A percentile compares a stretch with the other conserved stretches of the same genome.
Evolutionary conservation across 2,329 filamentous ascomycete genomes (phyloP).

Genomic region (Neocatenulostroma microsporum): DNA sequence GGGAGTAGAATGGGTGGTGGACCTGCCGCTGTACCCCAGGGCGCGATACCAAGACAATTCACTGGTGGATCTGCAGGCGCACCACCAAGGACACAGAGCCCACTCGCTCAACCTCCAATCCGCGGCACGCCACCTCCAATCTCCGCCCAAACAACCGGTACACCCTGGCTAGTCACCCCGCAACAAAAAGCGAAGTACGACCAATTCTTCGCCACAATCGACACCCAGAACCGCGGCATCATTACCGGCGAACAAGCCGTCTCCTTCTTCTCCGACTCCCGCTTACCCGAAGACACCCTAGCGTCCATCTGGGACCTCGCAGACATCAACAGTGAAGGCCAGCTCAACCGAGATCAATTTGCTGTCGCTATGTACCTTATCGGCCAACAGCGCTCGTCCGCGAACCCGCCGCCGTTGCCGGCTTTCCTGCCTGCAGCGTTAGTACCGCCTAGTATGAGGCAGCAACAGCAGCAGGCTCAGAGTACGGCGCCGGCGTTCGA

Average conservation of each 20-base stretch:
- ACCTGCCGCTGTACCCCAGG: constrained; percentile 20
- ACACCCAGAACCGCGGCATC: constrained; percentile 69
- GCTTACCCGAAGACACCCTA: constrained; percentile 76
- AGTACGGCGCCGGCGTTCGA: constrained; percentile 48
- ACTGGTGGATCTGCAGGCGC: constrained; percentile 49
- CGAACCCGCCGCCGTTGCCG: constrained; percentile 61
- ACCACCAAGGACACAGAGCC: constrained; percentile 54
- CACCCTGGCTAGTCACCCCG: constrained; percentile 75
- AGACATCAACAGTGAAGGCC: constrained; percentile 84
- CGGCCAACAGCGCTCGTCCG: constrained; percentile 74
- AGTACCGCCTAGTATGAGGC: constrained; percentile 78
- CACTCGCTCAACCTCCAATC: constrained; percentile 43
- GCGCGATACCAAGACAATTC: constrained; percentile 73
- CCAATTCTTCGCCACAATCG: constrained; percentile 72
- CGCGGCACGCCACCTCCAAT: constrained; percentile 44
- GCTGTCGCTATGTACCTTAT: constrained; percentile 97
- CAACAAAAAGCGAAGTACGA: constrained; percentile 85
- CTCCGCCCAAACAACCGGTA: constrained; percentile 48
- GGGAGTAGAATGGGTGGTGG: constrained; percentile 32
- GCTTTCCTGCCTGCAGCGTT: constrained; percentile 70
- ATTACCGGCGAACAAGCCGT: constrained; percentile 95
- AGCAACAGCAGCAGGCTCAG: constrained; percentile 45
- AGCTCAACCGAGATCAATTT: constrained; percentile 81
- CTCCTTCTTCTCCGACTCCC: constrained; percentile 85
- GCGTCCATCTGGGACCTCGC: constrained; percentile 97